phyloP scores from a whole-genome alignment of 768 basidiomycete species.

The Boletus bicolor region DNA sequence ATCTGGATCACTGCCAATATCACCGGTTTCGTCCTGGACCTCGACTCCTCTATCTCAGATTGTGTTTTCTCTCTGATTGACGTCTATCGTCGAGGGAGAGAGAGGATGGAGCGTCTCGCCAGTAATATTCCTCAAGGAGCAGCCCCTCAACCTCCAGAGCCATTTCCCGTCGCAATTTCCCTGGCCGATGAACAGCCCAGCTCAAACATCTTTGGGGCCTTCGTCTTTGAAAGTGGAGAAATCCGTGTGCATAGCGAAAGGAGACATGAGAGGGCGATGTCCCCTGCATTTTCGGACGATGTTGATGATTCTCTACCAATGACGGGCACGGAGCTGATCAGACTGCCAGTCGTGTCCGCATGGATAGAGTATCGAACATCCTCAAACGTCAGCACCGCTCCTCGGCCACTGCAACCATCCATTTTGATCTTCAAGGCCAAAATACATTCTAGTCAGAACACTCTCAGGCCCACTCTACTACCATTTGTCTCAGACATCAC shows the following conservation, averaged over 20 bases:
- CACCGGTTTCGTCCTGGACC: slow-evolving; percentile 80
- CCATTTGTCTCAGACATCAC: slow-evolving; percentile 82
- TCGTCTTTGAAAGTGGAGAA: slow-evolving; percentile 82
- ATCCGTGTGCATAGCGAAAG: slow-evolving; percentile 66
- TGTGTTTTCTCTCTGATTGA: slow-evolving; percentile 81
- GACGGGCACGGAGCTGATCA: slow-evolving; percentile 56
- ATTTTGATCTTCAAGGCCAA: slow-evolving; percentile 79
- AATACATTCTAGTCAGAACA: slow-evolving; percentile 88
- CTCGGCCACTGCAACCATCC: slow-evolving; percentile 45
- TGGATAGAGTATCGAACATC: slow-evolving; percentile 80
- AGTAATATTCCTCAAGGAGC: slow-evolving; percentile 46
- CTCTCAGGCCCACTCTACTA: slow-evolving; percentile 73
- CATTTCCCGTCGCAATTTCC: slow-evolving; percentile 2
- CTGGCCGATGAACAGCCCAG: slow-evolving; percentile 35
- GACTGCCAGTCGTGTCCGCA: slow-evolving; percentile 72
- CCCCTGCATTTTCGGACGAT: slow-evolving; percentile 38
- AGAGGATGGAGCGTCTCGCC: slow-evolving; percentile 66
- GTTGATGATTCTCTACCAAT: slow-evolving; percentile 54
- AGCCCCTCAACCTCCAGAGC: slow-evolving; percentile 4
- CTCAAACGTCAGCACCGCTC: slow-evolving; percentile 38
- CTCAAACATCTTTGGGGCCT: slow-evolving; percentile 59
- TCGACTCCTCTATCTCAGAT: slow-evolving; percentile 77
- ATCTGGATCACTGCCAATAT: slow-evolving; percentile 67
- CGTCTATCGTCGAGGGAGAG: slow-evolving; percentile 80
- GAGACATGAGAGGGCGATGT: slow-evolving; percentile 38